These are phyloP conservation scores for Trypanosoma caninum DNA, from an alignment of 208 protist species.

Conservation along the genomic window DNA sequence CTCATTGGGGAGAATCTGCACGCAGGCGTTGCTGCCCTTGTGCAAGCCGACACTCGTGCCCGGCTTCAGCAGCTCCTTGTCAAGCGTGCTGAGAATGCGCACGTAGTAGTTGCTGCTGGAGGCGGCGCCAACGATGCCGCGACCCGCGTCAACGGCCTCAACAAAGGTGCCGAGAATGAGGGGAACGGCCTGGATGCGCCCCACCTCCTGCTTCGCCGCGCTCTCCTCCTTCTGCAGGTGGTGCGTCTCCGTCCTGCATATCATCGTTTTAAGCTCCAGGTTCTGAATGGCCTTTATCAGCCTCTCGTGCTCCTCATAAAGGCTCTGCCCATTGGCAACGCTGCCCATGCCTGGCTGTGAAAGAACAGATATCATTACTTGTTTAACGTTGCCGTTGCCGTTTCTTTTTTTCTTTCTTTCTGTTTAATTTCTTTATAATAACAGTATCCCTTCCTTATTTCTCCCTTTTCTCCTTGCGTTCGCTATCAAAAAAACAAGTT, in stretches of 20 bases:
- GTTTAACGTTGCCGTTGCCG: no score
- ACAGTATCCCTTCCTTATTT: neutral
- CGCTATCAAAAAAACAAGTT: no score
- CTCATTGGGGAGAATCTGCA: constrained; percentile 97
- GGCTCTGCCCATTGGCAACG: constrained; percentile 12
- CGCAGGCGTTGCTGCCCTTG: constrained; percentile 98
- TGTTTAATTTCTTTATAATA: neutral
- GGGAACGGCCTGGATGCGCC: constrained; percentile 99
- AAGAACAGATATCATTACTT: constrained; percentile 19
- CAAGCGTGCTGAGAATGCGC: constrained; percentile 96
- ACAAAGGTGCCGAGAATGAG: constrained; percentile 99
- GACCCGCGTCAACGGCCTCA: constrained; percentile 98
- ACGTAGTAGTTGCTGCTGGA: constrained; percentile 98
- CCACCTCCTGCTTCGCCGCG: constrained; percentile 93
- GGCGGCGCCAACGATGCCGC: constrained; percentile 95
- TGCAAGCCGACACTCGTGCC: constrained; percentile 98
- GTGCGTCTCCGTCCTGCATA: constrained; percentile 87
- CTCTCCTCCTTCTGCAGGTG: constrained; percentile 87
- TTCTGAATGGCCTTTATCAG: constrained; percentile 63
- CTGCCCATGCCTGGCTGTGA: constrained; percentile 4
- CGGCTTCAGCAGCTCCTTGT: constrained; percentile 99
- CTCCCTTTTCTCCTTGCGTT: no score
- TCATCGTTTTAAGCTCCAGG: constrained; percentile 87
- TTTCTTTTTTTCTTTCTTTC: neutral
- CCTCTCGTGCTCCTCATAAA: constrained; percentile 84